Evolutionary conservation across 306 rosid genomes (phyloP).

Genomic region (Mucuna pruriens): DNA sequence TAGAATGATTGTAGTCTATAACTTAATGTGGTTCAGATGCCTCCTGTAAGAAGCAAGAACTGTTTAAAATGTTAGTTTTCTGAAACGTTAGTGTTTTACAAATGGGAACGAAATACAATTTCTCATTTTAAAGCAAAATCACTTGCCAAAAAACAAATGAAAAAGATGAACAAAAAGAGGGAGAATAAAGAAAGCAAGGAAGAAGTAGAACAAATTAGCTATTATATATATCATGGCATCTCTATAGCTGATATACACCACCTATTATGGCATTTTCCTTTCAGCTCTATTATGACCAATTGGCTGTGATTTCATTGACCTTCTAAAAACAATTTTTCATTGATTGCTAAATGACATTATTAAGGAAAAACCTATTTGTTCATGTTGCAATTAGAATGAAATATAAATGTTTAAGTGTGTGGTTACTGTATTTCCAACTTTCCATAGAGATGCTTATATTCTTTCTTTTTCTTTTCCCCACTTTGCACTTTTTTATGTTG

Average conservation of each 20-base stretch:
- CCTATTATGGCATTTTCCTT: background rate
- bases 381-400: conserved; percentile 18
- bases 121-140: background rate
- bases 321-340: background rate
- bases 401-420: background rate
- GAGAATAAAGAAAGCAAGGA: background rate
- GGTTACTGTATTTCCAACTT: background rate
- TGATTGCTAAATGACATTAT: background rate
- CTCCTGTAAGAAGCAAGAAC: background rate
- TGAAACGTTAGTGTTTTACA: background rate
- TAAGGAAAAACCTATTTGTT: background rate
- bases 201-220: background rate
- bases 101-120: background rate
- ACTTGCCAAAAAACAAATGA: background rate
- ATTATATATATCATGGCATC: background rate
- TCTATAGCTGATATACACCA: background rate
- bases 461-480: background rate
- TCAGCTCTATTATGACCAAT: background rate
- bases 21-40: conserved; percentile 2
- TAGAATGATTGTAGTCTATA: background rate
- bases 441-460: conserved; percentile 7
- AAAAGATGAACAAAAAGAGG: background rate
- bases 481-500: conserved; percentile 9
- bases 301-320: background rate
- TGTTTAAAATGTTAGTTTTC: background rate